Evolutionary conservation across 2,329 filamentous ascomycete genomes (phyloP), one percentile per base, ranked within the genome.

Genomic region (Teratosphaeria epicoccoides): DNA sequence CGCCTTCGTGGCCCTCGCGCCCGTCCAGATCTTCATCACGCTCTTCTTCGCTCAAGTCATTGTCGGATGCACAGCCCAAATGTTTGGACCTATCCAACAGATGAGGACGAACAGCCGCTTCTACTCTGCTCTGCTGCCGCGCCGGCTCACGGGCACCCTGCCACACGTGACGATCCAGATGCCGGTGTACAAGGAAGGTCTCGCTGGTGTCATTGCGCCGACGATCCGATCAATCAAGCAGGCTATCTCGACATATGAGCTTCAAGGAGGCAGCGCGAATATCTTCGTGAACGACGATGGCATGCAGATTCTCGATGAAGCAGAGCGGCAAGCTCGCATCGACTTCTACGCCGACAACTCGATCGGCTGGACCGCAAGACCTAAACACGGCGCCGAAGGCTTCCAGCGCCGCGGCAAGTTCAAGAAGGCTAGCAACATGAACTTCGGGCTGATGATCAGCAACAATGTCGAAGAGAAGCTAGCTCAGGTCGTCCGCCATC

Each of bases 111-210:
- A 93, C 75, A 88, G 85, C 63, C 87, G 85, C 67, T 91, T 84
- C 72, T 93, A 85, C 71, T 91, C 87, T 0, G 87, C 85, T 1
- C 74, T 76, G n/a, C 76, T 83, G 7, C 82, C 84, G 1, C 77
- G 78, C 20, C 75, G 85, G 46, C 68, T 89, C 24, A 77, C 78
- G 52, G 71, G 69, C 1, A 62, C 70, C 6, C 75, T 90, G 14
- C 85, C 85, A 2, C 86, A 88, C 63, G 76, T 88, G 57, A 76
- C 72, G 2, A 85, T 94, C 43, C 88, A 95, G 64, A 90, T 87
- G 66, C 88, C 88, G 4, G 86, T 94, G 0, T 94, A 93, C 73
- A 93, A 91, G 68, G 88, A 94, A 67, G 87, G 87, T 57, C 76
- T 94, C 2, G 72, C 72, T 29, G 80, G 75, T 55, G 88, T 94